Conservation (phyloP, 2,329 filamentous ascomycete species). For the Colletotrichum abscissum region DNA sequence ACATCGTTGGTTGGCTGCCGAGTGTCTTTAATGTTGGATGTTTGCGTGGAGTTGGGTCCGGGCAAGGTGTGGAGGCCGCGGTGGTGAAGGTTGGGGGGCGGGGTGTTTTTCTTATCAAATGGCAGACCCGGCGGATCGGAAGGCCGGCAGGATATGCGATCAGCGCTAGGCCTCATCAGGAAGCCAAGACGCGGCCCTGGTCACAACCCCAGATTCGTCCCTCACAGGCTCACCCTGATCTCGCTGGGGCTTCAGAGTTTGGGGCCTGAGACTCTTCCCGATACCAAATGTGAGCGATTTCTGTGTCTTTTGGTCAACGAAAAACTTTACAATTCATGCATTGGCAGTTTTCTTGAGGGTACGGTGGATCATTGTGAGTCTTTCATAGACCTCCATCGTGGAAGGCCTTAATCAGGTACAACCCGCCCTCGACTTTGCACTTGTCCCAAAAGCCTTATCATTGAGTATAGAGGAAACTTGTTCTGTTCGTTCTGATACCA, state of each 20-base stretch:
- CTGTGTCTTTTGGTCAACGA: too few relatives aligned
- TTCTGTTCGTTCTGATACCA: too few relatives aligned
- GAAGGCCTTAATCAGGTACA: too few relatives aligned
- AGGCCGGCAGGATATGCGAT: background rate
- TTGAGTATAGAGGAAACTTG: too few relatives aligned
- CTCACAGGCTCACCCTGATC: background rate
- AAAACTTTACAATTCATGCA: too few relatives aligned
- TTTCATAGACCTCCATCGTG: too few relatives aligned
- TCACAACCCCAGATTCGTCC: constrained; percentile 17
- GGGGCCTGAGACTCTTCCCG: too few relatives aligned
- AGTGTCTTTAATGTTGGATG: background rate
- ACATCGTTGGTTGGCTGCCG: constrained; percentile 7
- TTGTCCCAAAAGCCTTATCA: too few relatives aligned
- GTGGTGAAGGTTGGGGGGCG: background rate
- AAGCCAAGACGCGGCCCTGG: constrained; percentile 33
- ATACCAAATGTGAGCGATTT: too few relatives aligned
- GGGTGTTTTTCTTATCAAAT: constrained; percentile 6
- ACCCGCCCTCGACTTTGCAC: too few relatives aligned
- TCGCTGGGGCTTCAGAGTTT: background rate
- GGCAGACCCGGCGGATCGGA: background rate
- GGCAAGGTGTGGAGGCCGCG: background rate
- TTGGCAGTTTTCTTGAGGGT: too few relatives aligned
- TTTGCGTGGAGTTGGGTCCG: background rate
- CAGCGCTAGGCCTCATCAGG: constrained; percentile 5
- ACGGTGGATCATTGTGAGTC: too few relatives aligned